phyloP scores from a whole-genome alignment of 345 rosid genomes.

The Capsella bursapastoris region DNA sequence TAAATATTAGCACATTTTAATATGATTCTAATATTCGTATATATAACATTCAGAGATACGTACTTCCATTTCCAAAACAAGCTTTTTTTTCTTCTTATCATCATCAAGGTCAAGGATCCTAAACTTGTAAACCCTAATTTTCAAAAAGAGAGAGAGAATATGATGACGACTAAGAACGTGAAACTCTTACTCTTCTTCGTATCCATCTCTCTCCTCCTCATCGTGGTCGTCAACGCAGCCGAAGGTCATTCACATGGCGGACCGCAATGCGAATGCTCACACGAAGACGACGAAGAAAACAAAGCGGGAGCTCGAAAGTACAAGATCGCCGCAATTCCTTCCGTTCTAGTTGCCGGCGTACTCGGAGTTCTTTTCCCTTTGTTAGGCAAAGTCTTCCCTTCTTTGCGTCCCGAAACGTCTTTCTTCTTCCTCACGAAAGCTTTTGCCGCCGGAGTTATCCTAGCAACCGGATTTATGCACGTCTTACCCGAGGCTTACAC shows the following conservation, averaged over 20 bases:
- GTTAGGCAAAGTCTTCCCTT: slow-evolving; percentile 41
- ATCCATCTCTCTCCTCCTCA: slow-evolving; percentile 29
- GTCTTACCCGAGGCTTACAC: slow-evolving; percentile 52
- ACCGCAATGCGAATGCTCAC: slow-evolving; percentile 40
- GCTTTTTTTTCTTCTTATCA: not conserved
- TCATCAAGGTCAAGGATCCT: slow-evolving; percentile 26
- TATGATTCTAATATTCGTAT: not conserved
- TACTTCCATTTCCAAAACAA: slow-evolving; percentile 19
- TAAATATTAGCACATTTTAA: not conserved
- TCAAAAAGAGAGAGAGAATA: not conserved
- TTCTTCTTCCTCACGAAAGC: slow-evolving; percentile 54
- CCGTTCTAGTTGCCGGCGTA: slow-evolving; percentile 26
- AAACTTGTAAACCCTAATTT: not conserved
- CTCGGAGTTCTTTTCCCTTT: slow-evolving; percentile 44
- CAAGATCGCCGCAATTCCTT: slow-evolving; percentile 43
- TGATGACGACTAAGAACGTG: slow-evolving; percentile 16
- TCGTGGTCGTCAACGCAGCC: slow-evolving; percentile 5
- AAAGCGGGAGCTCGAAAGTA: slow-evolving; percentile 40
- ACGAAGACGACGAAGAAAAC: slow-evolving; percentile 36
- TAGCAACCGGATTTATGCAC: slow-evolving; percentile 54
- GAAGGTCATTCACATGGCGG: slow-evolving; percentile 36
- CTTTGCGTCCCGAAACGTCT: slow-evolving; percentile 45
- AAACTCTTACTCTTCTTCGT: slow-evolving; percentile 32
- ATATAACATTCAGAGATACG: slow-evolving; percentile 12
- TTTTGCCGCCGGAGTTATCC: slow-evolving; percentile 60